phyloP scores from a whole-genome alignment of 306 rosid species.

The Castanospermum australe region DNA sequence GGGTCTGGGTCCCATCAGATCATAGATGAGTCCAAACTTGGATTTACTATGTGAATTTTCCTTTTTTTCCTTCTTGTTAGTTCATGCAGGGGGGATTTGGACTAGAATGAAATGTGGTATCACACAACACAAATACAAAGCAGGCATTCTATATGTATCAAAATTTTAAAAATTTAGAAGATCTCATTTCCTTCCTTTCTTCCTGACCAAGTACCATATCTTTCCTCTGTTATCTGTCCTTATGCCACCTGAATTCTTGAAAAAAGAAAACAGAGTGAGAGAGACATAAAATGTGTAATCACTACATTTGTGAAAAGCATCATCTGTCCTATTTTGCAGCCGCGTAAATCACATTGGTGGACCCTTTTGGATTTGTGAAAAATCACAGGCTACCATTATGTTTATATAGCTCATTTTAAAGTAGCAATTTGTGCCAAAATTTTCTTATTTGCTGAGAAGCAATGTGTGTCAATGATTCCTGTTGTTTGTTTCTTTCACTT shows the following conservation, averaged over 20 bases:
- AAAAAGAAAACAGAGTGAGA: not conserved
- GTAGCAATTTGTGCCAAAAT: not conserved
- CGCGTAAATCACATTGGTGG: conserved; percentile 21
- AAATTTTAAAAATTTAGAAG: no score
- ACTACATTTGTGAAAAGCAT: not conserved
- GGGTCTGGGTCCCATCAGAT: not conserved
- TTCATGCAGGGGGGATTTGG: no score
- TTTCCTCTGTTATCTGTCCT: conserved; percentile 6
- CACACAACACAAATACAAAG: not conserved
- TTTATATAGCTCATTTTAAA: not conserved
- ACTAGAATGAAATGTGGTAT: not conserved
- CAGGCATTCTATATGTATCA: not conserved
- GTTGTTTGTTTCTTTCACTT: not conserved
- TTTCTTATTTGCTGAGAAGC: not conserved
- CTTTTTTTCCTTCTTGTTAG: not conserved
- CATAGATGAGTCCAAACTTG: not conserved
- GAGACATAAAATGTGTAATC: not conserved
- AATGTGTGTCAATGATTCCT: not conserved
- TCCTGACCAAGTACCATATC: conserved; percentile 7
- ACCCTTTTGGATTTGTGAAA: no score
- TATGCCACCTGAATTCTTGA: not conserved
- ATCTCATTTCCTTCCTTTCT: no score
- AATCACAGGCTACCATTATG: not conserved
- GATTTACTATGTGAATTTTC: no score
- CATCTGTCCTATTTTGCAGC: conserved; percentile 20